phyloP scores from a whole-genome alignment of 768 basidiomycete species.

The Lentinula aciculospora region DNA sequence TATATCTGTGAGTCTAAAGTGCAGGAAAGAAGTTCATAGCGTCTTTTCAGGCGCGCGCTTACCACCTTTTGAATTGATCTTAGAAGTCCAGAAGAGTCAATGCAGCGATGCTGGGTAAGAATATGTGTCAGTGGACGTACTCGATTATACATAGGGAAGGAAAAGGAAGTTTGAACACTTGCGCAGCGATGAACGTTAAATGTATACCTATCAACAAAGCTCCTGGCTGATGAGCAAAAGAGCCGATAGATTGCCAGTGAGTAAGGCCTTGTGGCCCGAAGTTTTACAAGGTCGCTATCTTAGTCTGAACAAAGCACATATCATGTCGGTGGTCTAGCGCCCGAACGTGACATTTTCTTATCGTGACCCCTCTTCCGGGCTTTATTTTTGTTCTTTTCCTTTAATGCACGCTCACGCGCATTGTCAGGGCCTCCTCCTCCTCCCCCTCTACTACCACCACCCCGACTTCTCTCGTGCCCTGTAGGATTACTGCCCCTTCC shows the following conservation, averaged over 20 bases:
- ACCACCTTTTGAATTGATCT: no score
- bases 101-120: no score
- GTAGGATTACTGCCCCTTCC: conserved; percentile 33
- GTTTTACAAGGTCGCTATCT: no score
- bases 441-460: conserved; percentile 28
- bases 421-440: conserved; percentile 31
- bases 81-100: no score
- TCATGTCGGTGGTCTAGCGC: conserved; percentile 25
- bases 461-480: conserved; percentile 29
- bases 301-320: background rate
- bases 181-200: no score
- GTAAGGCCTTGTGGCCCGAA: no score
- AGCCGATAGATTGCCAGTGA: no score
- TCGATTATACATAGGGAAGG: no score
- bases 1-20: background rate
- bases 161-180: no score
- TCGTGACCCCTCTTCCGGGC: conserved; percentile 82
- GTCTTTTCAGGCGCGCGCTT: background rate
- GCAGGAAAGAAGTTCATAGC: background rate
- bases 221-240: no score
- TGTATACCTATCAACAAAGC: no score
- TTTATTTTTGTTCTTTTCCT: conserved; percentile 78
- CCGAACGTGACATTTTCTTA: conserved; percentile 77
- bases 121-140: no score
- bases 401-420: conserved; percentile 60